Percentiles rank a stretch among this genome's conserved stretches.
These are phyloP conservation scores for Amanita fuliginea DNA, from an alignment of 768 basidiomycete species.

Conservation along the genomic window DNA sequence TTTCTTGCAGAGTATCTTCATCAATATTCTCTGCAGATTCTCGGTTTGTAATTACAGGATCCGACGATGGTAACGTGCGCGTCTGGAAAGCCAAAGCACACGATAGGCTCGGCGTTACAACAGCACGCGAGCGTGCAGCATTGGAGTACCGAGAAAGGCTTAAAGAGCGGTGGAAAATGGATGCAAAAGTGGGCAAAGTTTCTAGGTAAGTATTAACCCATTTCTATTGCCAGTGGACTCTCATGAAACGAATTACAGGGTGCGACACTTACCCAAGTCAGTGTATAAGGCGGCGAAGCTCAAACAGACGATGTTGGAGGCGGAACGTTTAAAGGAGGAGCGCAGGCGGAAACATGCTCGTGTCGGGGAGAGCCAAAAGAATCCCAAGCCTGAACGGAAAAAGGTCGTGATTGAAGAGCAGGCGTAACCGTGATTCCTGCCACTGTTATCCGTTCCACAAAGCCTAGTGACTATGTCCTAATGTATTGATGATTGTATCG, in stretches of 20 bases:
- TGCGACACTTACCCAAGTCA: constrained; percentile 81
- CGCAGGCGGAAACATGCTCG: constrained; percentile 83
- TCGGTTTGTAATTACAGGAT: constrained; percentile 82
- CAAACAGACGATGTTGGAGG: constrained; percentile 90
- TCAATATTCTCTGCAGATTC: constrained; percentile 85
- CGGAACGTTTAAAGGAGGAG: constrained; percentile 86
- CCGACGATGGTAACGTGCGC: constrained; percentile 91
- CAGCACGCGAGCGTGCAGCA: constrained; percentile 80
- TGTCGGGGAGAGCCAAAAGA: constrained; percentile 52
- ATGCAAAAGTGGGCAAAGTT: constrained; percentile 71
- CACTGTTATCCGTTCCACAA: no score
- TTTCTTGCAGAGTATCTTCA: constrained; percentile 61
- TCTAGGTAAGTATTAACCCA: constrained; percentile 40
- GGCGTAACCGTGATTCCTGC: no score
- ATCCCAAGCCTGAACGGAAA: constrained; percentile 88
- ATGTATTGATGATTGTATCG: no score
- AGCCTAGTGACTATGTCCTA: no score
- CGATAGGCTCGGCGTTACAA: constrained; percentile 85
- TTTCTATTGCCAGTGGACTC: not conserved
- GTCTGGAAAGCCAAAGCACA: constrained; percentile 93
- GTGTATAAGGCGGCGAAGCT: constrained; percentile 81
- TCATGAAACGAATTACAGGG: constrained; percentile 25
- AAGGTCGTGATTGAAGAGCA: constrained; percentile 80
- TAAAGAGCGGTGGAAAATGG: constrained; percentile 81
- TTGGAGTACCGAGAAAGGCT: constrained; percentile 90